phyloP scores from a whole-genome alignment of 371 early-diverging fungal genomes.

The Nematocida major region DNA sequence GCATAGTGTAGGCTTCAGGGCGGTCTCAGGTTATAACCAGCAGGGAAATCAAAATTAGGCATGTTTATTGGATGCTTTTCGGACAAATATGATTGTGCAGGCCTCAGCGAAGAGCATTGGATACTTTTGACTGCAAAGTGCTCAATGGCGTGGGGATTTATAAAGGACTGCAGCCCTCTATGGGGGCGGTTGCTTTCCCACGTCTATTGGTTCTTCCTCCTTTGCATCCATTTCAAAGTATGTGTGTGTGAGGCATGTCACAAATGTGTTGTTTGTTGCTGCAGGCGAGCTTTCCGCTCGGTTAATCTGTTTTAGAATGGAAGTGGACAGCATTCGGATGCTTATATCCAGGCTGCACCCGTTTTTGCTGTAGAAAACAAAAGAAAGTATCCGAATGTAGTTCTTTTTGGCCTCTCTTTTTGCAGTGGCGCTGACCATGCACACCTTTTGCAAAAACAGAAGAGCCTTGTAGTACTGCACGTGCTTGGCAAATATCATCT shows the following conservation, averaged over 20 bases:
- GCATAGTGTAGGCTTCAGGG: too few species aligned
- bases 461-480: slow-evolving; percentile 40
- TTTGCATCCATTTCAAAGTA: background rate
- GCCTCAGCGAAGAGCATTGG: too few species aligned
- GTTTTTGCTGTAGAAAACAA: slow-evolving; percentile 33
- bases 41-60: too few species aligned
- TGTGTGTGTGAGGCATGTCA: slow-evolving; percentile 18
- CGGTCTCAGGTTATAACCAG: too few species aligned
- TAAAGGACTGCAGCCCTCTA: too few species aligned
- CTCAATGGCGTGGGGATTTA: too few species aligned
- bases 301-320: slow-evolving; percentile 41
- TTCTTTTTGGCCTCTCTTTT: slow-evolving; percentile 11
- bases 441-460: slow-evolving; percentile 33
- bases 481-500: background rate
- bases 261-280: slow-evolving; percentile 8
- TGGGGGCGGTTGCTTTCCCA: background rate
- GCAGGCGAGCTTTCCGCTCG: background rate
- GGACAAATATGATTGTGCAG: too few species aligned
- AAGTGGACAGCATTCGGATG: slow-evolving; percentile 5
- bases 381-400: slow-evolving; percentile 31
- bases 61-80: too few species aligned
- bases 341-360: background rate
- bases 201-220: background rate
- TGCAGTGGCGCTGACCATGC: slow-evolving; percentile 31
- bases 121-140: too few species aligned